Conservation (phyloP, 768 basidiomycete genomes). For the Steccherinum ochraceum region DNA sequence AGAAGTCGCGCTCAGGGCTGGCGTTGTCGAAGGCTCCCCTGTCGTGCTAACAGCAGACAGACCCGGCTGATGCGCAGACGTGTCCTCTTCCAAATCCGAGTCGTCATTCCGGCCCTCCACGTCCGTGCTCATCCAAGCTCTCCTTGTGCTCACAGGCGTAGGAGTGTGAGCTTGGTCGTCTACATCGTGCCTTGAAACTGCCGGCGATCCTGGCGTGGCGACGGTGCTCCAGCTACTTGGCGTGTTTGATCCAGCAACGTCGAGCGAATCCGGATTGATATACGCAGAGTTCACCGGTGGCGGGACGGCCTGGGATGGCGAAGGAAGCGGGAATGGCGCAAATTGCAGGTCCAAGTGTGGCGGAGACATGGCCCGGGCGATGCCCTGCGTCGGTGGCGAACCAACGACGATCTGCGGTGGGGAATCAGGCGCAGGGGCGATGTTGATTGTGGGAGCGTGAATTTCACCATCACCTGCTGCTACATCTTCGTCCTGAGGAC, state of each 20-base stretch:
- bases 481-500: conserved; percentile 21
- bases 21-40: neutral
- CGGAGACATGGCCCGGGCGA: conserved; percentile 8
- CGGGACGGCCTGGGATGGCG: conserved; percentile 7
- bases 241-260: conserved; percentile 29
- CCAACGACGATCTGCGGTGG: neutral
- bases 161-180: conserved; percentile 9
- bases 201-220: conserved; percentile 61
- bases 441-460: conserved; percentile 8
- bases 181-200: conserved; percentile 13
- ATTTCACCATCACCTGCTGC: conserved; percentile 18
- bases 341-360: conserved; percentile 6
- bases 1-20: neutral
- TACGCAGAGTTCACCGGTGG: conserved; percentile 12
- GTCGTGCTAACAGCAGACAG: neutral
- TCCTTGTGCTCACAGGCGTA: conserved; percentile 16
- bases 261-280: conserved; percentile 15
- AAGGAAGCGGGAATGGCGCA: conserved; percentile 19
- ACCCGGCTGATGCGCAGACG: neutral
- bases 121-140: conserved; percentile 38
- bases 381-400: neutral
- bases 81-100: neutral
- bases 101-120: conserved; percentile 30
- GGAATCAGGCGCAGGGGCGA: neutral
- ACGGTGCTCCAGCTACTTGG: conserved; percentile 70